A percentile compares a stretch with the other conserved stretches of the same genome.
Evolutionary conservation across 768 basidiomycete genomes (phyloP).

Genomic region (Gautieria morchelliformis): DNA sequence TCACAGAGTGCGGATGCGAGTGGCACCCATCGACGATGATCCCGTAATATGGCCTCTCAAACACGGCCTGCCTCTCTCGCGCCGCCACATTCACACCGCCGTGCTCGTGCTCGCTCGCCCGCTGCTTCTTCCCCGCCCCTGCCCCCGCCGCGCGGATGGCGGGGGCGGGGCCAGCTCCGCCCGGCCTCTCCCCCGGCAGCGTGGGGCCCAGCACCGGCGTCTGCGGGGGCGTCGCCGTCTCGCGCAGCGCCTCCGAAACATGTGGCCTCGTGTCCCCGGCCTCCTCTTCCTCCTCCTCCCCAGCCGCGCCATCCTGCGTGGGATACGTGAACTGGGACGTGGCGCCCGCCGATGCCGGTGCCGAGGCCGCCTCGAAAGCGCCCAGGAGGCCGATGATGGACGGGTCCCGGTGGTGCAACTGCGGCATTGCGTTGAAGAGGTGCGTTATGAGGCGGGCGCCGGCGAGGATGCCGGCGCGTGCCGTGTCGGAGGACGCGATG

Average conservation of each 20-base stretch:
- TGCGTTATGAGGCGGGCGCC: conserved; percentile 87
- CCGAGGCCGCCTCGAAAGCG: conserved; percentile 68
- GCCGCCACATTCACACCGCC: background rate
- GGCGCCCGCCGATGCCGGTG: no score
- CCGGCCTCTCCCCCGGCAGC: no score
- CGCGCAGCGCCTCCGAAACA: conserved; percentile 55
- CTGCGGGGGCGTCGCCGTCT: conserved; percentile 45
- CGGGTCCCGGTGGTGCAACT: conserved; percentile 82
- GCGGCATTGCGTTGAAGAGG: conserved; percentile 90
- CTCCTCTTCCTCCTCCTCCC: background rate
- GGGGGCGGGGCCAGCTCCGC: no score
- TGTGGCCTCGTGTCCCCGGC: background rate
- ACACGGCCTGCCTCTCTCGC: conserved; percentile 13
- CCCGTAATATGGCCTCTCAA: conserved; percentile 74
- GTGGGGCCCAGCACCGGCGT: conserved; percentile 35
- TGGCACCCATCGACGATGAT: conserved; percentile 90
- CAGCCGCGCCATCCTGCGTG: no score
- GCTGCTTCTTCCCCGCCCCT: no score
- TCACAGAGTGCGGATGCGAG: conserved; percentile 86
- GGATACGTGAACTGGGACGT: no score
- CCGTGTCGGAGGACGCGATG: conserved; percentile 64
- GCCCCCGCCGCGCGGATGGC: no score
- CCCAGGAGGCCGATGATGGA: conserved; percentile 84
- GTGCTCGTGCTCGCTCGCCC: background rate
- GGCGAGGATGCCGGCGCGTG: conserved; percentile 58